phyloP scores from a whole-genome alignment of 805 yeast species.

The Candida gorgasii region DNA sequence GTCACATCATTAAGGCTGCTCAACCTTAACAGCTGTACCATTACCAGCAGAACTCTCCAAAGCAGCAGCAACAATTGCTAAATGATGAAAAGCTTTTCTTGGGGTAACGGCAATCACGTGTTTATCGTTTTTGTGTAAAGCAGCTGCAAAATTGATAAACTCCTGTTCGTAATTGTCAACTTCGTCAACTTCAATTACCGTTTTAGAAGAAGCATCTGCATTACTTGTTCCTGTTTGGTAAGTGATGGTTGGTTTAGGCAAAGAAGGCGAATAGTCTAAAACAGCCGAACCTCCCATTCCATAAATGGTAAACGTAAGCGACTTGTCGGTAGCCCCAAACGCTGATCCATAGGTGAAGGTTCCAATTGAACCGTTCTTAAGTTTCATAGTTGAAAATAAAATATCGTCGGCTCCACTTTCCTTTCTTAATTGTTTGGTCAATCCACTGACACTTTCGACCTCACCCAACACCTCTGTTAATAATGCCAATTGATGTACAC shows the following conservation, averaged over 20 bases:
- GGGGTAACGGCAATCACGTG: slow-evolving; percentile 60
- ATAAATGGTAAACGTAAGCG: slow-evolving; percentile 64
- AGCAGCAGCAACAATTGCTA: slow-evolving; percentile 87
- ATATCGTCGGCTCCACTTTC: slow-evolving; percentile 83
- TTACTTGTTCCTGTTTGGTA: slow-evolving; percentile 32
- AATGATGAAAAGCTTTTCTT: slow-evolving; percentile 83
- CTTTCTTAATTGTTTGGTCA: slow-evolving; percentile 73
- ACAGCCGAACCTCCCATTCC: slow-evolving; percentile 78
- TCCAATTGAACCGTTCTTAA: slow-evolving; percentile 69
- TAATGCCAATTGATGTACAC: slow-evolving; percentile 91
- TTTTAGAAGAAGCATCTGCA: slow-evolving; percentile 54
- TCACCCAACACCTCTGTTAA: slow-evolving; percentile 80
- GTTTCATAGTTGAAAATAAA: slow-evolving; percentile 65
- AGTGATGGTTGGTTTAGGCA: slow-evolving; percentile 39
- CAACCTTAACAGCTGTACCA: slow-evolving; percentile 54
- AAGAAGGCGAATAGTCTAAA: slow-evolving; percentile 61
- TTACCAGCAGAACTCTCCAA: slow-evolving; percentile 62
- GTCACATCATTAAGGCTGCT: slow-evolving; percentile 18
- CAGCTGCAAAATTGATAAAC: slow-evolving; percentile 52
- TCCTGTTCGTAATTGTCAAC: slow-evolving; percentile 47
- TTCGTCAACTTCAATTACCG: slow-evolving; percentile 41
- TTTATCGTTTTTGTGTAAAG: slow-evolving; percentile 66
- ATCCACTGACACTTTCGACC: slow-evolving; percentile 69
- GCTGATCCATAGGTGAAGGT: slow-evolving; percentile 86
- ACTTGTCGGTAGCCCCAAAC: slow-evolving; percentile 77